Percentiles rank a stretch among this genome's conserved stretches.
These are phyloP conservation scores for Clonostachys byssicola DNA, from an alignment of 2,329 filamentous ascomycete species.

Conservation along the genomic window DNA sequence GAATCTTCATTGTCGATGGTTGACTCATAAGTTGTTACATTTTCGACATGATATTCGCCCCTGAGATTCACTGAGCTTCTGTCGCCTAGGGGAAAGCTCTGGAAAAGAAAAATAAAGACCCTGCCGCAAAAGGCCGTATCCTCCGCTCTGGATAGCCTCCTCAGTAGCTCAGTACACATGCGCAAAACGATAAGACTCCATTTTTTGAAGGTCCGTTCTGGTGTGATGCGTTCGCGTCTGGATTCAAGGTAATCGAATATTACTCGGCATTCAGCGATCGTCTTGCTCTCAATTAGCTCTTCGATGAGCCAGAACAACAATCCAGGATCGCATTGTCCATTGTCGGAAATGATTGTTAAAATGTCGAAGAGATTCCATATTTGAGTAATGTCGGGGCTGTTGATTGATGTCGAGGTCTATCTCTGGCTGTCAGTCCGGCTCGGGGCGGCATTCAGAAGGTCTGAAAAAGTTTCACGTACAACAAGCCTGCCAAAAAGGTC, in stretches of 20 bases:
- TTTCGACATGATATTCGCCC: conserved; percentile 94
- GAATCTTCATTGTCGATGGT: conserved; percentile 22
- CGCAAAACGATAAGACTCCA: conserved; percentile 89
- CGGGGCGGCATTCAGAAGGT: conserved; percentile 20
- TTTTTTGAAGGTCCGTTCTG: conserved; percentile 67
- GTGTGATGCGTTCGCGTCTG: conserved; percentile 80
- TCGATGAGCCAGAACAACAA: conserved; percentile 89
- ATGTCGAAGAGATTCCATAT: conserved; percentile 95
- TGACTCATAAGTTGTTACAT: conserved; percentile 76
- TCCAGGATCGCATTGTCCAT: conserved; percentile 71
- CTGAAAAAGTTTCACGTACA: conserved; percentile 44
- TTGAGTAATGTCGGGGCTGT: conserved; percentile 72
- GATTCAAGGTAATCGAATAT: conserved; percentile 97
- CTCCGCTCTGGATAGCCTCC: conserved; percentile 88
- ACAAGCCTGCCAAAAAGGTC: conserved; percentile 76
- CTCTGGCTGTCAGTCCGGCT: not conserved
- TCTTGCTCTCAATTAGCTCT: conserved; percentile 93
- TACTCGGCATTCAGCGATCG: conserved; percentile 82
- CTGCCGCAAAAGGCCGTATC: conserved; percentile 96
- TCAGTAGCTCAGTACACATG: conserved; percentile 91
- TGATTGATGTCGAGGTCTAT: conserved; percentile 71
- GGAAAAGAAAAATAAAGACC: conserved; percentile 98
- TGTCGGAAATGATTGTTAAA: conserved; percentile 81
- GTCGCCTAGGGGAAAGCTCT: conserved; percentile 93
- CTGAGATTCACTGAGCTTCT: conserved; percentile 96